Base-by-base conservation (phyloP, 805 yeast species). In the Clavispora fructus region DNA sequence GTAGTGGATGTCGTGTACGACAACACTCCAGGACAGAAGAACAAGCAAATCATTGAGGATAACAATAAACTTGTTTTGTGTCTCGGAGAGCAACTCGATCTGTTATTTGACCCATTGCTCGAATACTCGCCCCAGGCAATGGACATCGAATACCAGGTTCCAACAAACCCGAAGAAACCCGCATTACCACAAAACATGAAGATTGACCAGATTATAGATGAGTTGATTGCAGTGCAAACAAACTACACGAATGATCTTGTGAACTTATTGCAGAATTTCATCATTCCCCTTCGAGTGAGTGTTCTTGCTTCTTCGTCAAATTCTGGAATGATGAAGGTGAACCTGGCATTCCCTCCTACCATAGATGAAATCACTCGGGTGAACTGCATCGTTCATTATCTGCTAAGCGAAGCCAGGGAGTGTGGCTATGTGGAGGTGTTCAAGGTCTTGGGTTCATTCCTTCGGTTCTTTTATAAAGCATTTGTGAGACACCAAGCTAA, bases 401-500 rank as follows among this genome's bases (percentile, higher is more conserved):
- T 94, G 19, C 65, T 92, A 45, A 78, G 79, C 47, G 64, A 76
- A 13, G 92, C 97, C 0, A 58, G 70, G 2, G 79, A 83, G 0
- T 79, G 64, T 59, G 97, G 97, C 2, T 78, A 85, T 42, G 74
- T 77, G 43, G 97, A 92, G 63, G 73, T 88, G 3, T 64, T 92
- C 48, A 83, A 79, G 50, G 96, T 92, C 0, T 79, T 95, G 59
- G 94, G 90, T 4, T 75, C 80, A 43, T 82, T 94, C 0, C 74
- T 92, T 13, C 97, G 97, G 0, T 89, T 88, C 62, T 92, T 90
- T 62, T 92, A 87, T 68, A 87, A 90, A 59, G 96, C 97, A 0
- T 87, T 87, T 56, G 87, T 90, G 73, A 74, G 97, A 47, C 97
- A 92, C 64, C 96, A 91, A 64, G 96, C 97, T 8, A 96, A 96